Conservation (phyloP, 495 filamentous ascomycete genomes). For the Penicillium riverlandense region DNA sequence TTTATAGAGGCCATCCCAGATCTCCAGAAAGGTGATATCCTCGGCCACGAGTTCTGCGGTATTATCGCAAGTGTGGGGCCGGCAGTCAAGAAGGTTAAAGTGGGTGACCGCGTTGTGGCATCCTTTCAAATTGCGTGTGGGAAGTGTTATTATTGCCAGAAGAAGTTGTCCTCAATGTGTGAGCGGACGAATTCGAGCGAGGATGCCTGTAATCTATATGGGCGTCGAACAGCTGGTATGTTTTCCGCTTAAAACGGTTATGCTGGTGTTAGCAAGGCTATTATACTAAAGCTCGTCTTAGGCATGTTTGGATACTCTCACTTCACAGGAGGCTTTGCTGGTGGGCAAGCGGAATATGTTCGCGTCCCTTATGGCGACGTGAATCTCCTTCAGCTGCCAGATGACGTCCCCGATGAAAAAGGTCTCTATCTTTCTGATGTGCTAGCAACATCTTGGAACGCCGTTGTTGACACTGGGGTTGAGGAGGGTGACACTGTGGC, state of each 20-base stretch:
- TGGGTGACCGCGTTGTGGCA: slow-evolving; percentile 76
- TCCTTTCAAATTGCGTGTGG: slow-evolving; percentile 76
- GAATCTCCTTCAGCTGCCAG: slow-evolving; percentile 74
- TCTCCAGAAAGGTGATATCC: slow-evolving; percentile 75
- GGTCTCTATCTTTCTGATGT: slow-evolving; percentile 79
- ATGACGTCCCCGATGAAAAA: slow-evolving; percentile 82
- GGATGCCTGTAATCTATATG: slow-evolving; percentile 58
- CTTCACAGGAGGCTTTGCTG: slow-evolving; percentile 83
- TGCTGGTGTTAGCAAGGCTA: background rate
- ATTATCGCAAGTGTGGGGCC: slow-evolving; percentile 66
- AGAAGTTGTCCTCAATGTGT: slow-evolving; percentile 46
- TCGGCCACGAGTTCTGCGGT: slow-evolving; percentile 87
- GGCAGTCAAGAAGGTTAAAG: slow-evolving; percentile 47
- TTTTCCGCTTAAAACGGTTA: background rate
- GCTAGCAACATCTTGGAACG: slow-evolving; percentile 69
- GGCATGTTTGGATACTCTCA: slow-evolving; percentile 52
- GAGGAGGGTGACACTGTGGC: slow-evolving; percentile 70
- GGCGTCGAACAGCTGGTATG: slow-evolving; percentile 62
- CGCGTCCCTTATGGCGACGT: slow-evolving; percentile 75
- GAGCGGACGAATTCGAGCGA: slow-evolving; percentile 47
- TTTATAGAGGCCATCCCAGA: slow-evolving; percentile 52
- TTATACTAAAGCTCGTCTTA: slow-evolving; percentile 1
- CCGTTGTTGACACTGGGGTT: slow-evolving; percentile 78
- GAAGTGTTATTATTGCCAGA: slow-evolving; percentile 67
- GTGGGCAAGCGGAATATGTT: slow-evolving; percentile 83